Evolutionary conservation across 2,329 filamentous ascomycete genomes (phyloP), one percentile per base, ranked within the genome.

Genomic region (Fusarium liriodendri): DNA sequence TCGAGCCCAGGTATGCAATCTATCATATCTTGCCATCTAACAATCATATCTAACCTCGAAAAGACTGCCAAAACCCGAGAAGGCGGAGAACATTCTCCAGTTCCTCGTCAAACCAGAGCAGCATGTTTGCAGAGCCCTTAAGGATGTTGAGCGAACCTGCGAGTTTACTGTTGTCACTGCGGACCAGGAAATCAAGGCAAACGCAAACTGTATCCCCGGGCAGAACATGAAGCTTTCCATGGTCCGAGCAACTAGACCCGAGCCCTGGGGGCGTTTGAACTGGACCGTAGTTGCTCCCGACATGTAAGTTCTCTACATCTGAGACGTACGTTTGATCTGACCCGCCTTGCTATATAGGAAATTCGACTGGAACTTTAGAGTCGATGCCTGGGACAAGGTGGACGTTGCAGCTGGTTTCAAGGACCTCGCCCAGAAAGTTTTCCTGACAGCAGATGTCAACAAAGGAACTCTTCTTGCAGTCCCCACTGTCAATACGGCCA

Each of bases 271-370:
- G 5, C 77, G 75, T 16, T 61, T 83, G 29, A 79, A 81, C 64
- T 83, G 83, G 80, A 79, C 75, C 5, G 59, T 82, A 29, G 76
- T 76, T 29, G 79, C 82, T 7, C 83, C 83, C 16, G 83, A 84
- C 37, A 82, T 80, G 82, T 82, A 69, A 66, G 76, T 72, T 18
- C n/a, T 27, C 25, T 27, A n/a, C 35, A 27, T 33, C 20, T 16
- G 29, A 5, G 32, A 22, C 18, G 16, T 9, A n/a, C 8, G 13
- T 35, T 22, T 18, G 10, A 42, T 40, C 74, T 78, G 42, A 77
- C 61, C 18, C 16, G 32, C 27, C 20, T 32, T 52, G 13, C 47
- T 57, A 22, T 20, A 35, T 47, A 83, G 81, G 76, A 55, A 73
- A 25, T 78, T 79, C 64, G 82, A 84, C 69, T 84, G 82, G 82